Base-by-base conservation (phyloP, 805 yeast genomes). In the Blastobotrys muscicola region DNA sequence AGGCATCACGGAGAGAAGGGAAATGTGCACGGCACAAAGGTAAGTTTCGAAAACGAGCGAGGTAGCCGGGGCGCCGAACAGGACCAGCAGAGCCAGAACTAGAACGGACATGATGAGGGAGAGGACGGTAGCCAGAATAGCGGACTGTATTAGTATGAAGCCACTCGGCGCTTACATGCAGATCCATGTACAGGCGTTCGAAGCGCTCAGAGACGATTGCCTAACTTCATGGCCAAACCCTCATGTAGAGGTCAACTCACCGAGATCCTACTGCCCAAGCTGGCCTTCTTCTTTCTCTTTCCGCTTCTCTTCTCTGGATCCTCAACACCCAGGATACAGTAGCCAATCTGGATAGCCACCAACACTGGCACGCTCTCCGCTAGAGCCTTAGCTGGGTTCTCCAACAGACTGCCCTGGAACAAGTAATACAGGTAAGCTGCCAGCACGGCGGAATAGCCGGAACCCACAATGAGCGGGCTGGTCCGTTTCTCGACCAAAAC, bases 11-110 rank as follows among this genome's bases (percentile, higher is more conserved):
- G 78, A 62, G 34, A 87, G 58, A 26, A 76, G 52, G 2, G 87
- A 67, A 15, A 82, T 58, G 57, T 85, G 92, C 6, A 70, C 61
- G 0, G 92, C 67, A 39, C 84, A 62, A 3, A 80, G 56, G 50
- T 71, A 69, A 0, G 94, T 85, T 54, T 78, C 81, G 7, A 46
- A 50, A 29, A 72, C 46, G 31, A 70, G 68, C 1, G 75, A 66
- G 1, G 75, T 64, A 36, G 82, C 66, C 10, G 96, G 95, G 0
- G 95, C 94, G 6, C 97, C 97, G 56, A 85, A 76, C 9, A 86
- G 53, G 1, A 86, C 67, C 38, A 82, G 58, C 1, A 70, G 50
- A 1, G 43, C 47, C 31, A 45, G 51, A 3, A 59, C 56, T 39
- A 51, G 48, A 10, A 58, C 56, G n/a, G 62, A 49, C 45, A 61